A percentile compares a stretch with the other conserved stretches of the same genome.
phyloP scores from a whole-genome alignment of 768 basidiomycete genomes.

The Hericium alpestre region DNA sequence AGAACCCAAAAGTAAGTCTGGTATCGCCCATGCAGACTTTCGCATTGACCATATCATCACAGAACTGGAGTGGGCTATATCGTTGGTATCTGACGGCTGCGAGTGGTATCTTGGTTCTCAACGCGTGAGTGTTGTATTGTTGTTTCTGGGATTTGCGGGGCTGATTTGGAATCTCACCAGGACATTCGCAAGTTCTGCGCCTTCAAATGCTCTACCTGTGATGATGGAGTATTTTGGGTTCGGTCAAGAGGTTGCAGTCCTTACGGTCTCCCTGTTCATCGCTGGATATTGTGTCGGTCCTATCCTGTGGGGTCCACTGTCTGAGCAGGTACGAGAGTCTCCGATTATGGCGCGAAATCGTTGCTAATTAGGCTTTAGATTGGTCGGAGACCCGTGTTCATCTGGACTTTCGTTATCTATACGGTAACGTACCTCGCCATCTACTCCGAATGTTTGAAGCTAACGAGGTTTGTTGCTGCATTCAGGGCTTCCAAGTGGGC shows the following conservation, averaged over 20 bases:
- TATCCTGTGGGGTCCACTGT: slow-evolving; percentile 13
- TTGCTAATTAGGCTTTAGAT: slow-evolving; percentile 1
- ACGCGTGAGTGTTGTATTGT: slow-evolving; percentile 31
- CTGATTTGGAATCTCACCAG: slow-evolving; percentile 21
- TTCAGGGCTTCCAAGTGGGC: slow-evolving; percentile 50
- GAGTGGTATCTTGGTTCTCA: slow-evolving; percentile 42
- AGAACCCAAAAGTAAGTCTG: slow-evolving; percentile 6
- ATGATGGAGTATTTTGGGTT: slow-evolving; percentile 39
- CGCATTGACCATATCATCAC: background rate
- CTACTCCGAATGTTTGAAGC: background rate
- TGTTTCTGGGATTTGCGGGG: background rate
- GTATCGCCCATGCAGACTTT: slow-evolving; percentile 1
- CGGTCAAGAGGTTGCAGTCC: slow-evolving; percentile 38
- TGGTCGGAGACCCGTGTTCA: slow-evolving; percentile 50
- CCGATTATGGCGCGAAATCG: slow-evolving; percentile 27
- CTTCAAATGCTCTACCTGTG: slow-evolving; percentile 37
- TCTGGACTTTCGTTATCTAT: slow-evolving; percentile 47
- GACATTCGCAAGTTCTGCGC: slow-evolving; percentile 54
- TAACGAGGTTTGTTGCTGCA: background rate
- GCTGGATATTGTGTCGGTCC: slow-evolving; percentile 44
- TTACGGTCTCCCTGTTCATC: slow-evolving; percentile 54
- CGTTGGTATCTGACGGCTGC: slow-evolving; percentile 43
- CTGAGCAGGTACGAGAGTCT: slow-evolving; percentile 21
- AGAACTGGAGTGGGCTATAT: slow-evolving; percentile 39
- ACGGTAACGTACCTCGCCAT: slow-evolving; percentile 23